Base-by-base conservation (phyloP, 306 rosid genomes). In the Sicyos baderoa region DNA sequence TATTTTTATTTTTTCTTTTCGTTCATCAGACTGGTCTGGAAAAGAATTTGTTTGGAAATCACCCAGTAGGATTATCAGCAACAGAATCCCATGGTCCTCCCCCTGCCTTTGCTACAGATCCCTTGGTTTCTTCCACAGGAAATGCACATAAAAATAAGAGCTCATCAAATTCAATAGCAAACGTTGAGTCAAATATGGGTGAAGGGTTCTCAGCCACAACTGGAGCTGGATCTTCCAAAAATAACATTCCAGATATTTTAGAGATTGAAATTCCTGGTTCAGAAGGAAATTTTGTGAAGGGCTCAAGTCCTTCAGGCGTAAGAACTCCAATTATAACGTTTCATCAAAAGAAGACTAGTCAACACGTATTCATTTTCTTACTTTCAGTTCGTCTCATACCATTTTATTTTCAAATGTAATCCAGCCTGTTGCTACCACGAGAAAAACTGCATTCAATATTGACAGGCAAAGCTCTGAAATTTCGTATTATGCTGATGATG, bases 361-460 rank as follows among this genome's bases (percentile, higher is more conserved):
- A 14, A 68, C 57, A 76, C 70, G 22, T 27, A 22, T 61, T 71
- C 57, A 65, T 75, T 74, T 56, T 37, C 65, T 21, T 72, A 50
- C 52, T 49, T 63, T 48, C 55, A 21, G 51, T 54, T 52, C 63
- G 51, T 71, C 55, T 61, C 73, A 79, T 50, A 48, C 72, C 42
- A 64, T 75, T 76, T 76, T 75, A 21, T 67, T 47, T 18, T 22
- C 52, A 50, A 50, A 50, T 69, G 61, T 60, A 76, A 47, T 66
- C 78, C 89, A 94, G 99, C 96, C 88, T 72, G 88, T 88, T 84
- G 99, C 99, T 72, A 89, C 97, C 58, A 88, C 99, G 58, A 85
- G 99, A 79, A 94, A 94, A 83, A 86, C 85, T 72, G 76, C 85
- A 72, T 18, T 88, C 79, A 80, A 81, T 63, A 80, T 75, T 75